Percentiles rank a stretch among this genome's conserved stretches.
Evolutionary conservation across 768 basidiomycete species (phyloP).

Genomic region (Tulasnella sp.): DNA sequence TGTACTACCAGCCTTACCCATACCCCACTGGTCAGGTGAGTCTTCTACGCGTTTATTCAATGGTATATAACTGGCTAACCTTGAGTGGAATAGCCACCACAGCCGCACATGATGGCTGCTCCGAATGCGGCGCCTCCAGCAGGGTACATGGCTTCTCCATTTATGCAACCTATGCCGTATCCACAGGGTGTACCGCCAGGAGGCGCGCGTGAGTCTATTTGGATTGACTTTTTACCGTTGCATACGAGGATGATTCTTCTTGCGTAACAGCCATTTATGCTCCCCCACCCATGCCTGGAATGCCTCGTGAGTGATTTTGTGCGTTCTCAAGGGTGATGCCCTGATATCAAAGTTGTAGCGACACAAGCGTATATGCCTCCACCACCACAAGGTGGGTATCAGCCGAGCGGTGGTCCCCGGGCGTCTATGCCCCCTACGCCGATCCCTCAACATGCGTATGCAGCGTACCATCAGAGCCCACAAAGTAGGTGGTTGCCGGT

Average conservation of each 20-base stretch:
- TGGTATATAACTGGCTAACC: background rate
- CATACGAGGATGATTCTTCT: conserved; percentile 3
- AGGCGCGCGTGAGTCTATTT: conserved; percentile 34
- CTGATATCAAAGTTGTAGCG: conserved; percentile 29
- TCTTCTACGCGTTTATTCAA: too few species aligned
- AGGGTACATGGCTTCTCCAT: conserved; percentile 64
- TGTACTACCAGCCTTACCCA: conserved; percentile 54
- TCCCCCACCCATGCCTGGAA: conserved; percentile 69
- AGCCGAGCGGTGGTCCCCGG: conserved; percentile 63
- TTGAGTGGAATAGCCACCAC: conserved; percentile 15
- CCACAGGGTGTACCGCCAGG: conserved; percentile 69
- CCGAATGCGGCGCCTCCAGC: conserved; percentile 65
- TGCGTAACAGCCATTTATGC: conserved; percentile 56
- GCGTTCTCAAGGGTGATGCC: background rate
- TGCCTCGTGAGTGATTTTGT: conserved; percentile 57
- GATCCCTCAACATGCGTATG: conserved; percentile 70
- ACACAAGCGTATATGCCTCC: conserved; percentile 70
- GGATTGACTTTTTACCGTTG: conserved; percentile 12
- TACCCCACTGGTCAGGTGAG: conserved; percentile 59
- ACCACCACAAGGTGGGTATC: conserved; percentile 57
- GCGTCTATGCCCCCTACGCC: conserved; percentile 90
- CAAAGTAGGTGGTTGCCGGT: conserved; percentile 45
- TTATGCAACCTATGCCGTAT: conserved; percentile 78
- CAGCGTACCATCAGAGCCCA: conserved; percentile 57
- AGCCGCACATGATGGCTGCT: conserved; percentile 71